These are phyloP conservation scores for Paraphoma chrysanthemicola DNA, from an alignment of 2,329 filamentous ascomycete genomes.

Conservation along the genomic window DNA sequence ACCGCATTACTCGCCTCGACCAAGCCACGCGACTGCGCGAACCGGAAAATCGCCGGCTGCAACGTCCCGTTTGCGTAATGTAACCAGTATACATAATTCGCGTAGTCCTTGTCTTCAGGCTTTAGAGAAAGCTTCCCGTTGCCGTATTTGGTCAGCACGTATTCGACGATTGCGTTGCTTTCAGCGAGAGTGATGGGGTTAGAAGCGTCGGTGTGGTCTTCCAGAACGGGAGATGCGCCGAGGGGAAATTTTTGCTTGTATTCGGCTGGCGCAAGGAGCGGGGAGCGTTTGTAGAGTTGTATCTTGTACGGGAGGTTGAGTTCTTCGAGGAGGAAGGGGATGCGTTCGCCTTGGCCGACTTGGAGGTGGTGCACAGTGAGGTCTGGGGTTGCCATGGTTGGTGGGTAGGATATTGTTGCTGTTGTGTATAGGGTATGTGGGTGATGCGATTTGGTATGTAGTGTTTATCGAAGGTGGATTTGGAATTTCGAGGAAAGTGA, in stretches of 20 bases:
- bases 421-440: background rate
- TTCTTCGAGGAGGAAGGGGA: conserved; percentile 71
- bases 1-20: conserved; percentile 43
- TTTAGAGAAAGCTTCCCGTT: conserved; percentile 56
- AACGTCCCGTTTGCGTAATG: conserved; percentile 60
- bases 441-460: background rate
- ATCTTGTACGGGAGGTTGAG: conserved; percentile 63
- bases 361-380: conserved; percentile 48
- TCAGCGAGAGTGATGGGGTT: conserved; percentile 64
- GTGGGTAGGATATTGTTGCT: background rate
- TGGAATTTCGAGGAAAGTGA: background rate
- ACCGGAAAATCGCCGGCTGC: conserved; percentile 45
- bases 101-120: conserved; percentile 58
- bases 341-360: conserved; percentile 67
- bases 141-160: conserved; percentile 63
- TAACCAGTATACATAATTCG: conserved; percentile 71
- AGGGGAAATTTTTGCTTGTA: conserved; percentile 48
- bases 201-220: conserved; percentile 55
- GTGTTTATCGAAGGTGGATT: background rate
- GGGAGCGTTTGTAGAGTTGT: conserved; percentile 55
- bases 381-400: conserved; percentile 26
- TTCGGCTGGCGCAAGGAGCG: conserved; percentile 49
- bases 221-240: conserved; percentile 66
- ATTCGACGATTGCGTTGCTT: conserved; percentile 66
- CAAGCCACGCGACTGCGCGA: conserved; percentile 38